These are phyloP conservation scores for Mercurialis annua DNA, from an alignment of 345 rosid species.

Conservation along the genomic window DNA sequence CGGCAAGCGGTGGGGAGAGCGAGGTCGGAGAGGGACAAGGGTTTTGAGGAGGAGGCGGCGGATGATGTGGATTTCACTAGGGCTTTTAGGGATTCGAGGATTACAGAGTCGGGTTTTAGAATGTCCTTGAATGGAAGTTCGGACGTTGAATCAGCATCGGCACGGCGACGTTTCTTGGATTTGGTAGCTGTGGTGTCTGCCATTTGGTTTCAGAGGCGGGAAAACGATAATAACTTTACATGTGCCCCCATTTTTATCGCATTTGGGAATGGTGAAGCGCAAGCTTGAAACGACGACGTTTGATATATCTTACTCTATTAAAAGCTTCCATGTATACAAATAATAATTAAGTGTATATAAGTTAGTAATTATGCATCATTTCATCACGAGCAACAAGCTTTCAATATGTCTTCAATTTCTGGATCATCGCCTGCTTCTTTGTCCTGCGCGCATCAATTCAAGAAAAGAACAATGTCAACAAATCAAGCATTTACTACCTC, in stretches of 20 bases:
- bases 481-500: background rate
- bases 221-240: background rate
- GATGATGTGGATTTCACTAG: conserved; percentile 30
- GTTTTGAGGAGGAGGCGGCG: conserved; percentile 46
- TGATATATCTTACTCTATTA: too few relatives aligned
- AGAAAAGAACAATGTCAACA: background rate
- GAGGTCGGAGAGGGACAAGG: conserved; percentile 78
- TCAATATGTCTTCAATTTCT: conserved; percentile 56
- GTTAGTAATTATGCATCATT: background rate
- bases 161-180: conserved; percentile 69
- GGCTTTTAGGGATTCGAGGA: conserved; percentile 51
- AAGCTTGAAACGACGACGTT: too few relatives aligned
- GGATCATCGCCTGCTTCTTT: conserved; percentile 97
- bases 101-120: conserved; percentile 57
- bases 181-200: conserved; percentile 22
- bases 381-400: conserved; percentile 68
- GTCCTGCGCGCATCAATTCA: conserved; percentile 53
- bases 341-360: too few relatives aligned
- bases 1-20: conserved; percentile 67
- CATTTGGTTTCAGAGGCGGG: conserved; percentile 15
- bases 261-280: background rate
- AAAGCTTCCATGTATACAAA: too few relatives aligned
- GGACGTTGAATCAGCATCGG: conserved; percentile 35
- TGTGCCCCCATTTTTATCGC: background rate
- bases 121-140: conserved; percentile 66